Conservation (phyloP, 148 eudicot species). For the Vaccinium myrtillus region DNA sequence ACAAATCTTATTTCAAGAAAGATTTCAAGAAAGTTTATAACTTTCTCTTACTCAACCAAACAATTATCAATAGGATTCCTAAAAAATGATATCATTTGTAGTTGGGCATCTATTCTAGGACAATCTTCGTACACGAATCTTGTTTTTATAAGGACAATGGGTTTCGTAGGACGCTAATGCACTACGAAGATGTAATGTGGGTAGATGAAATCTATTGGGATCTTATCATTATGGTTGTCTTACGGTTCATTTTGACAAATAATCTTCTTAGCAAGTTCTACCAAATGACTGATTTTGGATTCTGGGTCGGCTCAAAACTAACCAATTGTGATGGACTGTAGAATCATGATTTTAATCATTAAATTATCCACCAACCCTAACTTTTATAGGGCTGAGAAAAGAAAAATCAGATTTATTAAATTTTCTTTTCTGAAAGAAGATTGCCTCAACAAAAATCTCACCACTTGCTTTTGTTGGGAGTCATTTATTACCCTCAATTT, state of each 20-base stretch:
- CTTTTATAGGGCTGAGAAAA: neutral
- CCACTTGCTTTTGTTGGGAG: neutral
- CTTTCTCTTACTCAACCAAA: too few species aligned
- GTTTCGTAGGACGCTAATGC: too few species aligned
- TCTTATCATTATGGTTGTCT: too few species aligned
- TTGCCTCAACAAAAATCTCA: slow-evolving; percentile 1
- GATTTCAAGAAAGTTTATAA: too few species aligned
- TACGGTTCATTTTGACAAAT: too few species aligned
- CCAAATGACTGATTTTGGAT: neutral
- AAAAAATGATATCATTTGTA: too few species aligned
- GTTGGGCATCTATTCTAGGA: too few species aligned
- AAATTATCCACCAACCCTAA: neutral
- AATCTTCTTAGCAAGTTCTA: neutral
- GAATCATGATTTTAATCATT: neutral
- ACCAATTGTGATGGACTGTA: neutral
- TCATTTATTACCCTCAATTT: neutral
- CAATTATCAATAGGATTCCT: too few species aligned
- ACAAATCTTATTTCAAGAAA: neutral
- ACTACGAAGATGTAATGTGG: too few species aligned
- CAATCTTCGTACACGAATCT: too few species aligned
- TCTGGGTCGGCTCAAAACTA: neutral
- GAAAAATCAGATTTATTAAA: neutral
- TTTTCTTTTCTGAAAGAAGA: neutral
- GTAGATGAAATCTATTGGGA: too few species aligned
- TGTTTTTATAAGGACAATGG: too few species aligned